Percentiles rank a stretch among this genome's conserved stretches.
These are phyloP conservation scores for Globisporangium ultimum DNA, from an alignment of 352 stramenopile genomes.

Conservation along the genomic window DNA sequence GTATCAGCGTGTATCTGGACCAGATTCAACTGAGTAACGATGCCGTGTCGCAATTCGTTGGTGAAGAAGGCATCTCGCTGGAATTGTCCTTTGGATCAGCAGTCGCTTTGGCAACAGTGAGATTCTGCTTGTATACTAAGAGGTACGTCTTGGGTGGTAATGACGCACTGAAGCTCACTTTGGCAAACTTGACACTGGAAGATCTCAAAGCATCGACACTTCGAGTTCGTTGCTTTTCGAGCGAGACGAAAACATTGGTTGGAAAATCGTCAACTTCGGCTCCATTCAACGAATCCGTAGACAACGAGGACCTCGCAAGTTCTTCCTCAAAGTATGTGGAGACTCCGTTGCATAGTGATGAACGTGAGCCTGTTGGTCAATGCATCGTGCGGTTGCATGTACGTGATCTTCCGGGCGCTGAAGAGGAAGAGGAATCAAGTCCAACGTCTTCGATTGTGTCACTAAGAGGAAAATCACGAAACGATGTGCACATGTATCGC, in stretches of 20 bases:
- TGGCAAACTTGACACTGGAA: slow-evolving; percentile 6
- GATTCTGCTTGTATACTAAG: slow-evolving; percentile 38
- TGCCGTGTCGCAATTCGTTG: slow-evolving; percentile 23
- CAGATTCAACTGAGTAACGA: slow-evolving; percentile 26
- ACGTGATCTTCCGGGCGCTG: background rate
- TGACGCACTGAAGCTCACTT: slow-evolving; percentile 9
- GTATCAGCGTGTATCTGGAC: slow-evolving; percentile 25
- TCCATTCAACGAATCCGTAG: background rate
- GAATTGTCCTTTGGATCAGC: slow-evolving; percentile 27
- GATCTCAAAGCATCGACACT: slow-evolving; percentile 6
- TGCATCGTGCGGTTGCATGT: slow-evolving; percentile 4
- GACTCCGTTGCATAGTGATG: background rate
- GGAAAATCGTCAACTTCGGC: background rate
- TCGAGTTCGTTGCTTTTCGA: slow-evolving; percentile 23
- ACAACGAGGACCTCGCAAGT: background rate
- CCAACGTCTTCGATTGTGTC: background rate
- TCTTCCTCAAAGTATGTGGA: background rate
- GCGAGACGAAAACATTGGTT: slow-evolving; percentile 1
- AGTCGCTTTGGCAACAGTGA: slow-evolving; percentile 15
- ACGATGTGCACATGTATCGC: slow-evolving; percentile 19
- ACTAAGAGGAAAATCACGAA: background rate
- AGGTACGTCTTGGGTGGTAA: slow-evolving; percentile 33
- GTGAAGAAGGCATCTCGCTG: slow-evolving; percentile 34
- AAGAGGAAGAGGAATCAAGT: background rate
- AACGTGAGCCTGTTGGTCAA: slow-evolving; percentile 4